phyloP scores from a whole-genome alignment of 176 grass and related monocot species.

The Cenchrus purpureus region DNA sequence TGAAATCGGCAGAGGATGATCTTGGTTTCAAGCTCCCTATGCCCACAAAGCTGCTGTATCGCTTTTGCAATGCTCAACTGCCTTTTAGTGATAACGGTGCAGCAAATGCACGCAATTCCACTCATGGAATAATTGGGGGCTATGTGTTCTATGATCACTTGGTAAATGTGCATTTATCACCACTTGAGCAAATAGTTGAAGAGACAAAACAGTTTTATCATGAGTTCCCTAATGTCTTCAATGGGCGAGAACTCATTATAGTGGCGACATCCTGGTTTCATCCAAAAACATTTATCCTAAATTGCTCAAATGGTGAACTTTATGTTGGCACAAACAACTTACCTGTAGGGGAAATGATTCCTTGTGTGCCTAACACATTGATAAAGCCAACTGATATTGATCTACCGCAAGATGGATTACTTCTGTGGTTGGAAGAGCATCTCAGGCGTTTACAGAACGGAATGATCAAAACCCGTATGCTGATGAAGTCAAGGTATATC shows the following conservation, averaged over 20 bases:
- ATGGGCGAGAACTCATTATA: constrained; percentile 52
- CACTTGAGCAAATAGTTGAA: constrained; percentile 64
- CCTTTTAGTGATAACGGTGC: constrained; percentile 30
- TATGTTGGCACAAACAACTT: constrained; percentile 75
- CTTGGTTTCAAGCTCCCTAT: constrained; percentile 80
- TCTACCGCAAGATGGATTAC: constrained; percentile 76
- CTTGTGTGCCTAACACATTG: constrained; percentile 71
- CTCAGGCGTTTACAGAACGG: constrained; percentile 74
- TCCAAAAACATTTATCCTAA: constrained; percentile 69
- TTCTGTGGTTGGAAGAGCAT: constrained; percentile 98
- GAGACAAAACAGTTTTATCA: constrained; percentile 53
- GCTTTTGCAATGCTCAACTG: constrained; percentile 89
- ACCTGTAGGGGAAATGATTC: constrained; percentile 65
- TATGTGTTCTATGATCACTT: constrained; percentile 68
- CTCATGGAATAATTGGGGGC: constrained; percentile 80
- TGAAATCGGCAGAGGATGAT: constrained; percentile 59
- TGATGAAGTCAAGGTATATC: constrained; percentile 55
- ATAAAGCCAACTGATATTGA: constrained; percentile 54
- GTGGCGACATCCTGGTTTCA: constrained; percentile 69
- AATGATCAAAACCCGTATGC: constrained; percentile 63
- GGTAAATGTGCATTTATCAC: constrained; percentile 81
- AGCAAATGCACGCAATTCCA: background rate
- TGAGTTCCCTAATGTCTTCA: constrained; percentile 17
- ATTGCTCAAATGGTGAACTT: constrained; percentile 77
- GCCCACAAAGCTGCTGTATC: constrained; percentile 84